Percentiles rank a stretch among this genome's conserved stretches.
Conservation (phyloP, 2,329 filamentous ascomycete genomes). For the Parafenestella ontariensis region DNA sequence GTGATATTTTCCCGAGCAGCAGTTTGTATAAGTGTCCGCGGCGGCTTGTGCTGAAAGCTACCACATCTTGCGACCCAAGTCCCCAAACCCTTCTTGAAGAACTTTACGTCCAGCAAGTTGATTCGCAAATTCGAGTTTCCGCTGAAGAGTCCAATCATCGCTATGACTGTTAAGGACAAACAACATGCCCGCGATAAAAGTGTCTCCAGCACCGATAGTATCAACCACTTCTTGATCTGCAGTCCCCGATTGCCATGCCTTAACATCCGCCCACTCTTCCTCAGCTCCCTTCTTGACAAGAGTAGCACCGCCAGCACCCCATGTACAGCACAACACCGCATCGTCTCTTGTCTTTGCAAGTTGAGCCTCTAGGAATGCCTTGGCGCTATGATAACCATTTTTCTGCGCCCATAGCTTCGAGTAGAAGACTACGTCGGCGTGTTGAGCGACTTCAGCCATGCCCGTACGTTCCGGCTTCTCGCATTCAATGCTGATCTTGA, state of each 20-base stretch:
- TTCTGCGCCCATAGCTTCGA: slow-evolving; percentile 72
- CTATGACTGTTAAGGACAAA: slow-evolving; percentile 63
- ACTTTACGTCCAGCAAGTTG: slow-evolving; percentile 73
- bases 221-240: slow-evolving; percentile 50
- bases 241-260: slow-evolving; percentile 12
- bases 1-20: too few species aligned
- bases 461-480: slow-evolving; percentile 72
- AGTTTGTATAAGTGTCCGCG: too few species aligned
- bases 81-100: slow-evolving; percentile 67
- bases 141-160: slow-evolving; percentile 57
- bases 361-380: slow-evolving; percentile 44
- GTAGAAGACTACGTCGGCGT: slow-evolving; percentile 76
- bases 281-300: slow-evolving; percentile 44
- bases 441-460: slow-evolving; percentile 64
- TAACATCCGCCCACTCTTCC: slow-evolving; percentile 15
- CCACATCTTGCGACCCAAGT: slow-evolving; percentile 19
- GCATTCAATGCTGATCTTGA: slow-evolving; percentile 71
- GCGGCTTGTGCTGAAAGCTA: too few species aligned
- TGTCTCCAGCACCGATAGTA: slow-evolving; percentile 76
- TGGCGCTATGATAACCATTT: slow-evolving; percentile 12
- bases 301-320: slow-evolving; percentile 64
- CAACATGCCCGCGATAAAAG: slow-evolving; percentile 75
- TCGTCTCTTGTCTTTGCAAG: slow-evolving; percentile 41
- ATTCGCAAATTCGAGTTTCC: slow-evolving; percentile 67
- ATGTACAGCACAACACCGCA: slow-evolving; percentile 63